Conservation (phyloP, 352 stramenopile genomes). For the Phytophthora sp. region DNA sequence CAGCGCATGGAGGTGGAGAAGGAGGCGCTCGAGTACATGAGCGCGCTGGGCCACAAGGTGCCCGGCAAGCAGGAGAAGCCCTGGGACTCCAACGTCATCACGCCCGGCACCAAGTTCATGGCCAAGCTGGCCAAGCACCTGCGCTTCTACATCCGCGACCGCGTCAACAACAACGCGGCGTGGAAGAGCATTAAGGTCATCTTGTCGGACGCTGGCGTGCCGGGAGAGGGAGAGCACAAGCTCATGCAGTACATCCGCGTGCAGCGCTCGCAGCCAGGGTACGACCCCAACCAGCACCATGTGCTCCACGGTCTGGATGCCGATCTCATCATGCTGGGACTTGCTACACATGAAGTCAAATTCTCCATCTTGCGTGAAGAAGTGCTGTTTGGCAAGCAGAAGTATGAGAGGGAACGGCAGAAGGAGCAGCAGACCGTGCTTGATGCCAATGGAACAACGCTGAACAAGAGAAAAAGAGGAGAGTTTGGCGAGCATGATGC, state of each 20-base stretch:
- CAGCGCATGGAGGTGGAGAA: slow-evolving; percentile 94
- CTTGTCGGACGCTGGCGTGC: slow-evolving; percentile 96
- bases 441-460: slow-evolving; percentile 74
- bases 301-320: slow-evolving; percentile 98
- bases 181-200: slow-evolving; percentile 97
- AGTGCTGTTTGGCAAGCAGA: slow-evolving; percentile 87
- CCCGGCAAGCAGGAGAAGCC: slow-evolving; percentile 78
- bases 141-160: slow-evolving; percentile 94
- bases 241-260: slow-evolving; percentile 98
- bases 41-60: slow-evolving; percentile 85
- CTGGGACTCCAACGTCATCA: slow-evolving; percentile 99
- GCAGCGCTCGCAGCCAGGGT: slow-evolving; percentile 94
- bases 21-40: slow-evolving; percentile 93
- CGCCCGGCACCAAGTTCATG: slow-evolving; percentile 99
- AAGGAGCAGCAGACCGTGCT: slow-evolving; percentile 68
- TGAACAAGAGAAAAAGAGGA: slow-evolving; percentile 77
- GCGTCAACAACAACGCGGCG: slow-evolving; percentile 91
- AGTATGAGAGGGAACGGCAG: slow-evolving; percentile 77
- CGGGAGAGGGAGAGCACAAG: slow-evolving; percentile 99
- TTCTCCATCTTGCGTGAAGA: slow-evolving; percentile 99
- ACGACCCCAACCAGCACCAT: slow-evolving; percentile 98
- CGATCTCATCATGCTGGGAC: slow-evolving; percentile 99
- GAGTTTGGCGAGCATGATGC: slow-evolving; percentile 86
- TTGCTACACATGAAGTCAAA: slow-evolving; percentile 98
- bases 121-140: slow-evolving; percentile 92